These are phyloP conservation scores for Ophiostoma perfectum DNA, from an alignment of 2,329 filamentous ascomycete genomes.

Conservation along the genomic window DNA sequence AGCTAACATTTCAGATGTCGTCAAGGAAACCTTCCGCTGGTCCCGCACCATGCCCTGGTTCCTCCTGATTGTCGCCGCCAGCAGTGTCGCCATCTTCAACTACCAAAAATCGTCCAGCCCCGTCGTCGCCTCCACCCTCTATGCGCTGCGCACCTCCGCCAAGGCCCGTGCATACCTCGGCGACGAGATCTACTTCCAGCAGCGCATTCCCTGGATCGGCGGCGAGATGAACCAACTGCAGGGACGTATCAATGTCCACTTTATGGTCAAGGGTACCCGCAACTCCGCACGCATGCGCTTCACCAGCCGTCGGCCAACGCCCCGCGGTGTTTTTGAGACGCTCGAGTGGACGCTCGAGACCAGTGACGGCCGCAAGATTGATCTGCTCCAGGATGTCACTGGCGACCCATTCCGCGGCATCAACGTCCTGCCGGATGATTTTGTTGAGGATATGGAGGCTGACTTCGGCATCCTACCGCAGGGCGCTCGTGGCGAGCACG, in stretches of 20 bases:
- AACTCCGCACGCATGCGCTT: conserved; percentile 71
- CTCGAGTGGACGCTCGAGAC: conserved; percentile 81
- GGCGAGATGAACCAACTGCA: conserved; percentile 91
- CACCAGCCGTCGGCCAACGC: conserved; percentile 61
- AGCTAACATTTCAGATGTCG: conserved; percentile 35
- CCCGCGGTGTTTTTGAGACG: conserved; percentile 70
- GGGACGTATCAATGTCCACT: conserved; percentile 80
- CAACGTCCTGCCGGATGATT: conserved; percentile 25
- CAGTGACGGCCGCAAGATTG: conserved; percentile 54
- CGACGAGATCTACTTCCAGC: conserved; percentile 77
- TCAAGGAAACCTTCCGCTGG: conserved; percentile 54
- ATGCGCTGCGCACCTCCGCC: conserved; percentile 77
- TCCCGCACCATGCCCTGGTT: conserved; percentile 75
- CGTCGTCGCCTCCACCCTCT: conserved; percentile 81
- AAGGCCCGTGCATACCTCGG: conserved; percentile 72
- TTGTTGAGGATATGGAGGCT: conserved; percentile 35
- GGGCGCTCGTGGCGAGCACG: neutral
- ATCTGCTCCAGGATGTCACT: conserved; percentile 62
- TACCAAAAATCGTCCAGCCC: conserved; percentile 93
- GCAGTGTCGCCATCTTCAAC: conserved; percentile 90
- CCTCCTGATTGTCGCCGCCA: conserved; percentile 61
- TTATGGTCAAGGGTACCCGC: conserved; percentile 77
- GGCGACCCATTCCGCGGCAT: conserved; percentile 27
- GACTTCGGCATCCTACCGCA: conserved; percentile 24
- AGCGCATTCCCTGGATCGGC: conserved; percentile 75